Evolutionary conservation across 192 early-diverging fungal genomes (phyloP), one percentile per base, ranked within the genome.

Genomic region (Coemansia sp.): DNA sequence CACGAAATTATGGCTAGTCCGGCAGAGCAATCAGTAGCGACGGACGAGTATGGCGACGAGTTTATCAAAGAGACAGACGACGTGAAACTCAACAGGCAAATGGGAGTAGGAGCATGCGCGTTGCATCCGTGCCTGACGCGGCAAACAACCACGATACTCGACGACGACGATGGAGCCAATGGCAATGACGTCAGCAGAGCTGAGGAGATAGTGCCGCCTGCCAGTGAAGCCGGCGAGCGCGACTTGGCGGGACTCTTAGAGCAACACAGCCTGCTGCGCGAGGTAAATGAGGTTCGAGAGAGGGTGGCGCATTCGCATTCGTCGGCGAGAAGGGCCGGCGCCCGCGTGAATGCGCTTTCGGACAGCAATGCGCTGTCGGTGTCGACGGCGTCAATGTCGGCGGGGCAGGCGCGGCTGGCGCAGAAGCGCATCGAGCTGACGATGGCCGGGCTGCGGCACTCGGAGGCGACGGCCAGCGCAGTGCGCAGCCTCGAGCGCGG

Each of bases 81-180:
- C 67, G 38, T 59, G 5, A 44, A 64, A 7, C 60, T 67, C n/a
- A 72, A 66, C 64, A 59, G 50, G 43, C 66, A 53, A 37, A 83
- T 67, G 63, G 80, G 80, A 0, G 72, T 75, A 0, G 80, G 80
- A 0, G 69, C 66, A 13, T 83, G 80, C 28, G 67, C 80, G 26
- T 61, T 83, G 62, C 80, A 83, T n/a, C 80, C 80, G 6, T 83
- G 69, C 39, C 64, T 83, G 63, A 72, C 75, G 16, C 72, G 80
- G 17, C 62, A 66, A 28, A 72, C 75, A 21, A 73, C 67, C 3
- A 38, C 63, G 3, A 10, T 47, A 13, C 50, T 53, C 13, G 50
- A 53, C 50, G 53, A 55, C 52, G 26, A 37, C 9, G 35, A 43
- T 61, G 66, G 57, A 21, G 52, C 37, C 26, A 26, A 26, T 26